Base-by-base conservation (phyloP, 2,329 filamentous ascomycete genomes). In the Aureobasidium namibiae region DNA sequence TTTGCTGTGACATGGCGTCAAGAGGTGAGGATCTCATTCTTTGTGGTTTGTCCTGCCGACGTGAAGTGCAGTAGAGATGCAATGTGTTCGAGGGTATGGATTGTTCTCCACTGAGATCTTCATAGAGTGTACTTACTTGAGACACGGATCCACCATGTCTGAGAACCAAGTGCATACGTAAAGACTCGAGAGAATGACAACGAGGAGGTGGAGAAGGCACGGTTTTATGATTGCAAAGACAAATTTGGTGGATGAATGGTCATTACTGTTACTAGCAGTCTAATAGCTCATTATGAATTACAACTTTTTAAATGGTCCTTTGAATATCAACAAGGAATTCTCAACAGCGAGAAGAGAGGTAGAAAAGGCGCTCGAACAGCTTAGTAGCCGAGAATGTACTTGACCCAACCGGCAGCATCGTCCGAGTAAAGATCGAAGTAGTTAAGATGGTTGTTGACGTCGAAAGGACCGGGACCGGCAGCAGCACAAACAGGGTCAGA, bases 361-460 rank as follows among this genome's bases (percentile, higher is more conserved):
- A 34, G 21, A 38, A 52, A 18, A 8, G 26, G 21, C 7, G 21
- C 9, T 31, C 9, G 16, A 8, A 26, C 24, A 23, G 21, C 14
- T 54, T 57, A 57, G 54, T 39, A 57, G 41, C 54, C 54, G 23
- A 57, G 54, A 9, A 39, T 46, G 54, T 46, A 57, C 54, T 57
- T 57, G 54, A 57, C 39, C 68, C 69, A 71, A 4, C 60, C 61
- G 1, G 62, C 68, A 5, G 68, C 68, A 26, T 68, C 63, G 16
- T 61, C 60, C 1, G 66, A 62, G 61, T 67, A 69, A 16, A 70
- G 48, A 24, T 73, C 67, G 58, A 75, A 74, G 59, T 75, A 75
- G 63, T 73, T 72, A 10, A 71, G 65, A 57, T 75, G 74, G 6
- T 66, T 66, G 16, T 67, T 66, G 4, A 69, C 66, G 3, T 64